phyloP scores from a whole-genome alignment of 1,139 yeast species.

The Debaryomyces psychrophilus region DNA sequence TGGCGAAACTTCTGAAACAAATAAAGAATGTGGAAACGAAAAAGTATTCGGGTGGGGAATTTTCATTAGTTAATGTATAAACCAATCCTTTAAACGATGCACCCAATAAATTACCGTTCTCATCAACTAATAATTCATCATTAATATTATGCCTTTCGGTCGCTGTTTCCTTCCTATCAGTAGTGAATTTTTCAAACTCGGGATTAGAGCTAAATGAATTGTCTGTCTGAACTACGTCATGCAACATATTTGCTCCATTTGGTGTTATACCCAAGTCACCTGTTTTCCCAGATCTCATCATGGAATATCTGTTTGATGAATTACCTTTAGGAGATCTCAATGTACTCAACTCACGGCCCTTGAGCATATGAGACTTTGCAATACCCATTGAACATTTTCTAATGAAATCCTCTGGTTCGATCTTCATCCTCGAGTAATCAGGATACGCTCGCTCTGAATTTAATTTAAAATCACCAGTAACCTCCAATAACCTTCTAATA shows the following conservation, averaged over 20 bases:
- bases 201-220: conserved; percentile 42
- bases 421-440: conserved; percentile 61
- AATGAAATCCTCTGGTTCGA: conserved; percentile 67
- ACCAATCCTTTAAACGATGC: conserved; percentile 80
- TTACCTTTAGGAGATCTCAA: conserved; percentile 20
- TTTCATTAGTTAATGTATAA: conserved; percentile 71
- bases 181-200: conserved; percentile 43
- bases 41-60: conserved; percentile 67
- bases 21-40: conserved; percentile 77
- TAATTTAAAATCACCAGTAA: conserved; percentile 74
- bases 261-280: conserved; percentile 56
- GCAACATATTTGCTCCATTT: conserved; percentile 60
- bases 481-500: conserved; percentile 42
- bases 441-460: conserved; percentile 70
- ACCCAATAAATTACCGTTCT: conserved; percentile 62
- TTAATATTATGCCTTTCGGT: conserved; percentile 25
- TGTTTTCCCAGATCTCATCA: conserved; percentile 60
- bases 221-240: conserved; percentile 50
- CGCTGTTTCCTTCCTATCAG: conserved; percentile 17
- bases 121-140: conserved; percentile 52
- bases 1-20: conserved; percentile 76
- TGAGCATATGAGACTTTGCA: conserved; percentile 45
- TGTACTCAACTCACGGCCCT: conserved; percentile 26
- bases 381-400: conserved; percentile 65
- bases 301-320: conserved; percentile 53